Conservation (phyloP, 73 alveolate genomes). For the Paramecium pentaurelia region DNA sequence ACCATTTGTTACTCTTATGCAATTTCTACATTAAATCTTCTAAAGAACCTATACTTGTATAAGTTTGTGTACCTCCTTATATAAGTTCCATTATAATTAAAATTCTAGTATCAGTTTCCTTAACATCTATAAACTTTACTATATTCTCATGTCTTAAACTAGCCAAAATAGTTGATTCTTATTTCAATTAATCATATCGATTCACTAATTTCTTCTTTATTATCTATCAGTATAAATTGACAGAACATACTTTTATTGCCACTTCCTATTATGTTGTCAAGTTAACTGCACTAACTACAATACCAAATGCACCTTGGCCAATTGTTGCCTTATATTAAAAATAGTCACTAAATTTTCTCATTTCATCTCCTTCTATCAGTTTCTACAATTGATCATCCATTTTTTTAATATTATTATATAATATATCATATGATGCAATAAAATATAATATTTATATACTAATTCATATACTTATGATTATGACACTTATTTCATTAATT, state of each 20-base stretch:
- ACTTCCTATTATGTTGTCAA: slow-evolving; percentile 62
- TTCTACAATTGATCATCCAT: background rate
- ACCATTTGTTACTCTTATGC: slow-evolving; percentile 33
- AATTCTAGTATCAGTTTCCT: slow-evolving; percentile 57
- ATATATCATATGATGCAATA: background rate
- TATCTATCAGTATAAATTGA: background rate
- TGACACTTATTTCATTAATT: background rate
- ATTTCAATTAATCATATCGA: slow-evolving; percentile 61
- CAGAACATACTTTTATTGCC: slow-evolving; percentile 66
- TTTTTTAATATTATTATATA: background rate
- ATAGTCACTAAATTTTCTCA: slow-evolving; percentile 54
- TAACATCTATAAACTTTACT: slow-evolving; percentile 73
- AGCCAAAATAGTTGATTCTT: slow-evolving; percentile 69
- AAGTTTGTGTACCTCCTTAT: slow-evolving; percentile 67
- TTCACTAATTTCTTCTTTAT: slow-evolving; percentile 61
- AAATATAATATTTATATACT: background rate
- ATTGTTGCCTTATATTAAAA: slow-evolving; percentile 59
- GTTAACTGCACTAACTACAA: slow-evolving; percentile 73
- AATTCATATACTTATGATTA: background rate
- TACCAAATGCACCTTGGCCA: slow-evolving; percentile 80
- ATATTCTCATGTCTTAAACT: slow-evolving; percentile 74
- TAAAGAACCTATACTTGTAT: slow-evolving; percentile 49
- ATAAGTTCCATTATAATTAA: slow-evolving; percentile 75
- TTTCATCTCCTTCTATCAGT: background rate
- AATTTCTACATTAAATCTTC: slow-evolving; percentile 45